Percentiles rank a stretch among this genome's conserved stretches.
Conservation (phyloP, 345 rosid species). For the Nephelium lappaceum region DNA sequence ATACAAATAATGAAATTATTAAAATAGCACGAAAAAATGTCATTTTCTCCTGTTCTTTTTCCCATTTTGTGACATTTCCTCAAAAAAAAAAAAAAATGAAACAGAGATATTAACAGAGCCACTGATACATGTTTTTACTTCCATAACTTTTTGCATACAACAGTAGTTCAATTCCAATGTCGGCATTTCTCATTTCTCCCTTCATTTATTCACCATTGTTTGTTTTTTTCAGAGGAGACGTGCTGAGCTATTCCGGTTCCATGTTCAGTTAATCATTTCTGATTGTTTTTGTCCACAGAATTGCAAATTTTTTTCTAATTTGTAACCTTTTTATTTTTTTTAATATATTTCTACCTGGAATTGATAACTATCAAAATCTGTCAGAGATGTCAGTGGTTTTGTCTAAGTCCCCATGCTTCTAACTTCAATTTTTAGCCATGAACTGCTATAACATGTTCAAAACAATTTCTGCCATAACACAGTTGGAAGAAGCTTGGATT, state of each 20-base stretch:
- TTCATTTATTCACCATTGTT: background rate
- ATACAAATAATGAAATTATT: too few relatives aligned
- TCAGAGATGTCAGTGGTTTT: conserved; percentile 1
- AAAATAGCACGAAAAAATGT: too few relatives aligned
- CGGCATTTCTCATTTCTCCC: background rate
- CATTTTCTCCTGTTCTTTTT: too few relatives aligned
- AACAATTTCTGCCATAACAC: background rate
- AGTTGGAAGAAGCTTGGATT: background rate
- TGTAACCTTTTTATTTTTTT: background rate
- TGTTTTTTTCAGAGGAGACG: too few relatives aligned
- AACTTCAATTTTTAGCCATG: background rate
- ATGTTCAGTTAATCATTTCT: too few relatives aligned
- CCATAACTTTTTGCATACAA: background rate
- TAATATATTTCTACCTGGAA: background rate
- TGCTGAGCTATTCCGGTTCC: too few relatives aligned
- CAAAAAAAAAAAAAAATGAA: background rate
- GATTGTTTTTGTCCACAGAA: too few relatives aligned
- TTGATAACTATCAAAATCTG: conserved; percentile 1
- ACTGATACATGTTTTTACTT: background rate
- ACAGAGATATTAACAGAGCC: background rate
- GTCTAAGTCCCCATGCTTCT: background rate
- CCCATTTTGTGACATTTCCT: too few relatives aligned
- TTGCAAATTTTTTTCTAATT: too few relatives aligned
- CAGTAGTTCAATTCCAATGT: background rate
- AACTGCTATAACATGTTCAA: background rate